Percentiles rank a stretch among this genome's conserved stretches.
These are phyloP conservation scores for Chamaecrista fasciculata DNA, from an alignment of 306 rosid species.

Conservation along the genomic window DNA sequence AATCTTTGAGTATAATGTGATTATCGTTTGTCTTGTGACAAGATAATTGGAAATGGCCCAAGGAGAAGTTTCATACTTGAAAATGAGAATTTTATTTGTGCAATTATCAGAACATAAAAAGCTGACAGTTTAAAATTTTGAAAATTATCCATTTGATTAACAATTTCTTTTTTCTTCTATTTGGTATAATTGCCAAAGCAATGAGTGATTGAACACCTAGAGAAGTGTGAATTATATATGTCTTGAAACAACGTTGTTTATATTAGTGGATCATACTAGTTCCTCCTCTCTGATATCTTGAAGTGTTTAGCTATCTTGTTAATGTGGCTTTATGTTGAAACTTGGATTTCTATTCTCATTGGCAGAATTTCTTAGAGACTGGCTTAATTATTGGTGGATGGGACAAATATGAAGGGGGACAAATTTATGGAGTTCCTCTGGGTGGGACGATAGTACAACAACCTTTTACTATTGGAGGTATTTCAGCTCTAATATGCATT, in stretches of 20 bases:
- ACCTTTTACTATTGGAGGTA: slow-evolving; percentile 95
- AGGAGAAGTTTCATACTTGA: too few species aligned
- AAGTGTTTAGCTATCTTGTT: background rate
- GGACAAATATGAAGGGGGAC: slow-evolving; percentile 96
- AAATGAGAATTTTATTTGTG: background rate
- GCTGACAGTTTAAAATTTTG: background rate
- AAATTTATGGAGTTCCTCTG: slow-evolving; percentile 83
- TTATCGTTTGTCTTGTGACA: background rate
- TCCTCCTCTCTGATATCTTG: background rate
- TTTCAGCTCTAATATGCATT: background rate
- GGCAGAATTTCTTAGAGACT: slow-evolving; percentile 79
- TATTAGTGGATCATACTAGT: slow-evolving; percentile 4
- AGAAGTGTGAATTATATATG: background rate
- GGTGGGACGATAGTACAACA: slow-evolving; percentile 90
- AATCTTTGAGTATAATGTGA: background rate
- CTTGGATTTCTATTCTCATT: slow-evolving; percentile 31
- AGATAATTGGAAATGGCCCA: background rate
- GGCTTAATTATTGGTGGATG: slow-evolving; percentile 94
- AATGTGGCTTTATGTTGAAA: slow-evolving; percentile 22
- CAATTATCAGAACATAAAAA: background rate
- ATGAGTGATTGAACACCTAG: background rate
- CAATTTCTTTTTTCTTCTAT: background rate
- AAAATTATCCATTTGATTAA: background rate
- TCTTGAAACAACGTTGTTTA: background rate
- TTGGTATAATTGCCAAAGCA: background rate